Evolutionary conservation across 2,329 filamentous ascomycete species (phyloP).

Genomic region (Xylariales sp.): DNA sequence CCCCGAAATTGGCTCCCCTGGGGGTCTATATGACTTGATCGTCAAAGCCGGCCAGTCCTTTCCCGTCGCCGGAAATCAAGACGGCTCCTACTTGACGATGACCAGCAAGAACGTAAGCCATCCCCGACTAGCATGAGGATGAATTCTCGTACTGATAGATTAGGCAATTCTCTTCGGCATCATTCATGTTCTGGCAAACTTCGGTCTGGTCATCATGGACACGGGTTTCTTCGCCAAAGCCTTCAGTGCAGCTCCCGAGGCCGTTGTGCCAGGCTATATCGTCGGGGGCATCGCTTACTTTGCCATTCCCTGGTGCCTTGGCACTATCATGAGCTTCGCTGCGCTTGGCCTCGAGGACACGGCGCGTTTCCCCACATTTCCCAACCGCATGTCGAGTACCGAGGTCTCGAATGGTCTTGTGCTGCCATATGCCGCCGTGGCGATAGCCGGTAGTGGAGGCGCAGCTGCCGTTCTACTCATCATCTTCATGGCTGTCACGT

Average conservation of each 20-base stretch:
- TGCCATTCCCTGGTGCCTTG: conserved; percentile 81
- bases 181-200: conserved; percentile 61
- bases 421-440: conserved; percentile 77
- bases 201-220: conserved; percentile 65
- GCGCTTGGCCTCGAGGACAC: conserved; percentile 73
- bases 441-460: conserved; percentile 72
- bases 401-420: conserved; percentile 83
- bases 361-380: conserved; percentile 65
- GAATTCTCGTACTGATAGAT: conserved; percentile 84
- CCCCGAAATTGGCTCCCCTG: conserved; percentile 65
- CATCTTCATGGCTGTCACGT: conserved; percentile 86
- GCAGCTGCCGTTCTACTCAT: conserved; percentile 73
- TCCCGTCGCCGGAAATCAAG: conserved; percentile 72
- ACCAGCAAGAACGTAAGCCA: conserved; percentile 51
- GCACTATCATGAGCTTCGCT: conserved; percentile 79
- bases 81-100: conserved; percentile 87
- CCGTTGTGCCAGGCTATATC: conserved; percentile 9
- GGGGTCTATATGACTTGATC: conserved; percentile 70
- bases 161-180: conserved; percentile 4
- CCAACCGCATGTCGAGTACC: conserved; percentile 60
- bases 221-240: conserved; percentile 78
- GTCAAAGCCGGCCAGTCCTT: conserved; percentile 61
- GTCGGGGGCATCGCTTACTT: conserved; percentile 72
- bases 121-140: conserved; percentile 40
- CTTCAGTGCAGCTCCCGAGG: conserved; percentile 50